Percentiles rank a stretch among this genome's conserved stretches.
Conservation (phyloP, 257 asterid species). For the Cynanchum wilfordii region DNA sequence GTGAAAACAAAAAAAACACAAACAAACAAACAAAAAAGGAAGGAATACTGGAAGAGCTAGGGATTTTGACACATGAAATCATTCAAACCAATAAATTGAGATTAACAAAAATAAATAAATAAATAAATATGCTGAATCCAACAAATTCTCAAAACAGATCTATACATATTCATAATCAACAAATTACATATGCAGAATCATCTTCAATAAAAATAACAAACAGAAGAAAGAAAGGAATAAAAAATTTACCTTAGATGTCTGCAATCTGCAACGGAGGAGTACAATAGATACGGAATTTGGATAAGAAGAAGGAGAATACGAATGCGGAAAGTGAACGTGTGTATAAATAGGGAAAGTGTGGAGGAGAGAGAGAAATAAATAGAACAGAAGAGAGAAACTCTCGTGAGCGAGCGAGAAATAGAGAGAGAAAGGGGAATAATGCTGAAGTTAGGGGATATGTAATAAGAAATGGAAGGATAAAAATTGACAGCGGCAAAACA, state of each 20-base stretch:
- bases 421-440: too few species aligned
- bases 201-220: neutral
- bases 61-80: neutral
- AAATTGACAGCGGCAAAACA: conserved; percentile 4
- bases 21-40: too few species aligned
- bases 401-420: neutral
- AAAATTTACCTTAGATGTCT: neutral
- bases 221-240: neutral
- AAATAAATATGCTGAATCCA: neutral
- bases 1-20: neutral
- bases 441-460: neutral
- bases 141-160: neutral
- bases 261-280: neutral
- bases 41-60: neutral
- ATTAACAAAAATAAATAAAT: neutral
- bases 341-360: neutral
- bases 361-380: neutral
- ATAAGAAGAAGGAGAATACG: neutral
- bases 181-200: neutral
- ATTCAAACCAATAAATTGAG: neutral
- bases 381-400: neutral
- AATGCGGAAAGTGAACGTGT: neutral
- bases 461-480: neutral
- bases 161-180: neutral
- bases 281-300: neutral